Base-by-base conservation (phyloP, 1,139 yeast species). In the Pichiaceae sp. region DNA sequence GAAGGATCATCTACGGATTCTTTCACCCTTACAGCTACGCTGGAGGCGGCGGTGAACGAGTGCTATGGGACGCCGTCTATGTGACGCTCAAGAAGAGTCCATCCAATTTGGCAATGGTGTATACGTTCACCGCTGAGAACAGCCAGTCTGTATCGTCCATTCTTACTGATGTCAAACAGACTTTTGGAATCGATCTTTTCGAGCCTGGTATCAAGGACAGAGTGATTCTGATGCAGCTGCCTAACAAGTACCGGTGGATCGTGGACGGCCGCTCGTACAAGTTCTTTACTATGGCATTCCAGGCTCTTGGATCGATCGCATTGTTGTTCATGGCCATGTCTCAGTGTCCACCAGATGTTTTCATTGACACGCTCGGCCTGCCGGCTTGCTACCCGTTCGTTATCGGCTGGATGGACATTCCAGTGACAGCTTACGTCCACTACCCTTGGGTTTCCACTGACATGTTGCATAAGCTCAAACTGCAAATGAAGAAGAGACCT, bases 31-130 rank as follows among this genome's bases (percentile, higher is more conserved):
- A 81, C 50, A 89, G 96, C 45, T 85, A 85, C 56, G 93, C 95
- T 33, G 96, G 95, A 29, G 98, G 98, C 16, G 99, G 99, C 29
- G 99, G 99, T 18, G 99, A 93, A 57, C 72, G 94, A 36, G 98
- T 93, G 0, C 66, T 93, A 33, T 93, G 98, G 98, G 87, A 85
- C 39, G 96, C 96, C 0, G 85, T 91, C 5, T 70, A 75, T 46
- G 70, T 81, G 19, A 84, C 96, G 0, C 63, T 89, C 42, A 50
- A 59, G 9, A 63, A 68, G 28, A 68, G 70, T 43, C 62, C 63
- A 4, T 57, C 60, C 31, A 75, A 78, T 47, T 62, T 84, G n/a
- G 85, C 75, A 8, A 79, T 75, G 3, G 66, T 93, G 7, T 93
- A 91, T 56, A 82, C 95, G 4, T 55, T 56, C 38, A 53, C 59